Conservation (phyloP, 768 basidiomycete species). For the Lentinula raphanica region DNA sequence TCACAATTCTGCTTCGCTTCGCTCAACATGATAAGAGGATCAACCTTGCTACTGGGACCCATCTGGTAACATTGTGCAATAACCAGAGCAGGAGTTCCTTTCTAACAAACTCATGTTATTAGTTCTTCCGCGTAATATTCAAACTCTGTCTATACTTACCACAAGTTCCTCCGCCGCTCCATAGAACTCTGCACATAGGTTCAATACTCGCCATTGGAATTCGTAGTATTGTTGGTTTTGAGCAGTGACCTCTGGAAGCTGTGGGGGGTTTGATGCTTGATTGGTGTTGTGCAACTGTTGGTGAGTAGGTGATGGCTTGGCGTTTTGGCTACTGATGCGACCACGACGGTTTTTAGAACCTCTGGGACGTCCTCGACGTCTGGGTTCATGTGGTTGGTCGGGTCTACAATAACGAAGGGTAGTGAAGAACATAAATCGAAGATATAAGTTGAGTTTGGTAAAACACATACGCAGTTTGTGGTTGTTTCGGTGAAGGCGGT, state of each 20-base stretch:
- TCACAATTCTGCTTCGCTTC: conserved; percentile 80
- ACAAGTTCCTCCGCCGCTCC: conserved; percentile 80
- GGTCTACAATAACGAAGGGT: not conserved
- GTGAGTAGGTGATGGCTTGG: not conserved
- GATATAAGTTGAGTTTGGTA: too few species aligned
- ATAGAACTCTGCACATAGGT: conserved; percentile 82
- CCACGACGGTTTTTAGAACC: conserved; percentile 72
- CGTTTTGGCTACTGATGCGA: conserved; percentile 26
- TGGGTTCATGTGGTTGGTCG: conserved; percentile 40
- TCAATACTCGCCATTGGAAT: conserved; percentile 81
- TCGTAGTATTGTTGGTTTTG: conserved; percentile 79
- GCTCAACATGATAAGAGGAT: conserved; percentile 66
- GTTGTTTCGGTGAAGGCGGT: conserved; percentile 29
- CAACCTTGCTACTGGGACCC: conserved; percentile 63
- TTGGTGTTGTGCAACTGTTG: not conserved
- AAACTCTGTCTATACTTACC: conserved; percentile 39
- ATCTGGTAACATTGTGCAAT: conserved; percentile 78
- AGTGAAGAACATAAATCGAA: too few species aligned
- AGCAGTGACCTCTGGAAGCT: conserved; percentile 40
- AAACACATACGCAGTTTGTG: conserved; percentile 15
- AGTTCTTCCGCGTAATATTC: conserved; percentile 8
- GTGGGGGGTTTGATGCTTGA: conserved; percentile 13
- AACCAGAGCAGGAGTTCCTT: conserved; percentile 62
- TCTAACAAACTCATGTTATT: conserved; percentile 25
- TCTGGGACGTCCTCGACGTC: conserved; percentile 72